These are phyloP conservation scores for Helminthosporium solani DNA, from an alignment of 2,329 filamentous ascomycete species.

Conservation along the genomic window DNA sequence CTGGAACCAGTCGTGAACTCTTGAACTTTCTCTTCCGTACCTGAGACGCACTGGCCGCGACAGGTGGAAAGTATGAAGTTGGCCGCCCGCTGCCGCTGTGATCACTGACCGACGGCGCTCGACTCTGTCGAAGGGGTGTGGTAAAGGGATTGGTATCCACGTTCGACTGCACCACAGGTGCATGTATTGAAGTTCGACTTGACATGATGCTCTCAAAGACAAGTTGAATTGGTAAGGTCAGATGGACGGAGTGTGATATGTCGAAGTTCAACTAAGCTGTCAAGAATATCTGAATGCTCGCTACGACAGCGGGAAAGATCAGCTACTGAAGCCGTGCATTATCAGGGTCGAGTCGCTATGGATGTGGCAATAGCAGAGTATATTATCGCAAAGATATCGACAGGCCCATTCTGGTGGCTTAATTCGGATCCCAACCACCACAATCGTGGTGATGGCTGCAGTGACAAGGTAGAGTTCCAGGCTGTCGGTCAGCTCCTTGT, in stretches of 20 bases:
- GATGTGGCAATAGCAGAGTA: conserved; percentile 2
- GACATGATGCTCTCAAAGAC: conserved; percentile 21
- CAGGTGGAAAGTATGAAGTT: conserved; percentile 15
- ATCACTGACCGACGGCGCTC: conserved; percentile 20
- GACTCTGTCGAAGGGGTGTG: conserved; percentile 22
- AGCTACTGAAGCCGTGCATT: conserved; percentile 1
- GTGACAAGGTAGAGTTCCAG: background rate
- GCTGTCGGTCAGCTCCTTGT: background rate
- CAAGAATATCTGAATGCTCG: too few relatives aligned
- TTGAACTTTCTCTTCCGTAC: conserved; percentile 21
- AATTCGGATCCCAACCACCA: too few relatives aligned
- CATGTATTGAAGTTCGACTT: conserved; percentile 20
- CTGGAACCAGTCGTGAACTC: conserved; percentile 18
- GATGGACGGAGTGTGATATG: too few relatives aligned
- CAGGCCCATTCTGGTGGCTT: background rate
- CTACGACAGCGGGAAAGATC: conserved; percentile 4
- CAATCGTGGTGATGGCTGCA: background rate
- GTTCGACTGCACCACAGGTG: conserved; percentile 13
- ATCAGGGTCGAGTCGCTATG: background rate
- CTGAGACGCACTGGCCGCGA: conserved; percentile 9
- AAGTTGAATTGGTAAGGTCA: background rate
- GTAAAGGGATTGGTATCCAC: conserved; percentile 23
- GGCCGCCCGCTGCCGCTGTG: conserved; percentile 12
- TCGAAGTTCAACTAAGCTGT: too few relatives aligned
- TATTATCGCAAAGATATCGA: conserved; percentile 6